Conservation (phyloP, 257 asterid species). For the Solanum chmielewskii region DNA sequence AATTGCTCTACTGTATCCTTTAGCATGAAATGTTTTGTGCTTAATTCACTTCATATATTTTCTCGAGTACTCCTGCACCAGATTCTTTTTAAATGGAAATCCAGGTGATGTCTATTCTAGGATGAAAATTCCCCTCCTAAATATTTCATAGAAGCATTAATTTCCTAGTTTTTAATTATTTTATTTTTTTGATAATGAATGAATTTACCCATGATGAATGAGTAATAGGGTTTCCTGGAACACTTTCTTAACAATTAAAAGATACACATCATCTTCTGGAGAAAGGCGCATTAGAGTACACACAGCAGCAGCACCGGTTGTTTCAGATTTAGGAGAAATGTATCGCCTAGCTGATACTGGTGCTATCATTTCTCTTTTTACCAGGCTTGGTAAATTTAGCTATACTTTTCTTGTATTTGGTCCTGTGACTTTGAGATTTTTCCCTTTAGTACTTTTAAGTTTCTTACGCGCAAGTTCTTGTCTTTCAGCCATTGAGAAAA, state of each 20-base stretch:
- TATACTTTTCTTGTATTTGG: neutral
- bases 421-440: neutral
- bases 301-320: slow-evolving; percentile 97
- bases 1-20: slow-evolving; percentile 96
- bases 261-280: slow-evolving; percentile 96
- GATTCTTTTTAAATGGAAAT: neutral
- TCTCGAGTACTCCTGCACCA: neutral
- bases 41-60: neutral
- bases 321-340: slow-evolving; percentile 85
- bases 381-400: slow-evolving; percentile 72
- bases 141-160: neutral
- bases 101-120: neutral
- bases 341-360: slow-evolving; percentile 94
- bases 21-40: neutral
- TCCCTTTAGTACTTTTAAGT: neutral
- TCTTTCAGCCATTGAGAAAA: slow-evolving; percentile 86
- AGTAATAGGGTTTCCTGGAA: neutral
- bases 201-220: neutral
- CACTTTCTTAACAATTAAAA: slow-evolving; percentile 44
- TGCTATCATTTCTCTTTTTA: slow-evolving; percentile 64
- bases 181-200: neutral
- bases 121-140: neutral
- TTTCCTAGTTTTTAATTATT: neutral
- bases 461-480: neutral
- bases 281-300: slow-evolving; percentile 98